Conservation (phyloP, 2,329 filamentous ascomycete species). For the Cylindrodendrum hubeiense region DNA sequence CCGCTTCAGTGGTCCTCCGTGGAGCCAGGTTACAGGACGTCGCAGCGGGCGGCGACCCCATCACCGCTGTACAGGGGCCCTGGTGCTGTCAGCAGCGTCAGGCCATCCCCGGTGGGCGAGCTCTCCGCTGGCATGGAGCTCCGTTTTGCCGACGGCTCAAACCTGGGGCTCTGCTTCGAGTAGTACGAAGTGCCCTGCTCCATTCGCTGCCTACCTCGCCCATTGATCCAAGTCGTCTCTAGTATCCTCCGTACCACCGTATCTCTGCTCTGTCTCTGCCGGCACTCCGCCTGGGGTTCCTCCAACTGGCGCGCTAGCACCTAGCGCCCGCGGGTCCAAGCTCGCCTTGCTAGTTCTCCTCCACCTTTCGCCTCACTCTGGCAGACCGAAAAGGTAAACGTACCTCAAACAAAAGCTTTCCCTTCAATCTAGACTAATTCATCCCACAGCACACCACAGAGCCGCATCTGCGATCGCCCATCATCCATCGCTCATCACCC, state of each 20-base stretch:
- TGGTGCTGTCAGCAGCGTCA: conserved; percentile 13
- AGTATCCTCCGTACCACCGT: background rate
- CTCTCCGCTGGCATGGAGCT: conserved; percentile 18
- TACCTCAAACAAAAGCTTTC: conserved; percentile 10
- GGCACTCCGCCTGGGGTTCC: conserved; percentile 9
- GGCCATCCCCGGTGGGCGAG: conserved; percentile 14
- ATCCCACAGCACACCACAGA: conserved; percentile 23
- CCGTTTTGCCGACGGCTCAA: conserved; percentile 3
- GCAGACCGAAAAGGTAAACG: conserved; percentile 17
- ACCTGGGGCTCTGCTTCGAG: background rate
- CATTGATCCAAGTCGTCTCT: background rate
- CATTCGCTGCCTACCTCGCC: background rate
- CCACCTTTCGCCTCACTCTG: conserved; percentile 17
- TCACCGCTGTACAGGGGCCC: conserved; percentile 3
- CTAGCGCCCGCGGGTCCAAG: conserved; percentile 27
- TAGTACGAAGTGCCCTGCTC: background rate
- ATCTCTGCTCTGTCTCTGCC: background rate
- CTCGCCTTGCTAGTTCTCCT: conserved; percentile 16
- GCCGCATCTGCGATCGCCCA: conserved; percentile 19
- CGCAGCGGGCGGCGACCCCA: conserved; percentile 4
- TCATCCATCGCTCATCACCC: conserved; percentile 1
- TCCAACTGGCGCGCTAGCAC: conserved; percentile 14
- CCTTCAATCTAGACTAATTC: conserved; percentile 17
- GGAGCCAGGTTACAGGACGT: conserved; percentile 14
- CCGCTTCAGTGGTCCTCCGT: conserved; percentile 8